Conservation (phyloP, 352 stramenopile species). For the Pythium folliculosum region DNA sequence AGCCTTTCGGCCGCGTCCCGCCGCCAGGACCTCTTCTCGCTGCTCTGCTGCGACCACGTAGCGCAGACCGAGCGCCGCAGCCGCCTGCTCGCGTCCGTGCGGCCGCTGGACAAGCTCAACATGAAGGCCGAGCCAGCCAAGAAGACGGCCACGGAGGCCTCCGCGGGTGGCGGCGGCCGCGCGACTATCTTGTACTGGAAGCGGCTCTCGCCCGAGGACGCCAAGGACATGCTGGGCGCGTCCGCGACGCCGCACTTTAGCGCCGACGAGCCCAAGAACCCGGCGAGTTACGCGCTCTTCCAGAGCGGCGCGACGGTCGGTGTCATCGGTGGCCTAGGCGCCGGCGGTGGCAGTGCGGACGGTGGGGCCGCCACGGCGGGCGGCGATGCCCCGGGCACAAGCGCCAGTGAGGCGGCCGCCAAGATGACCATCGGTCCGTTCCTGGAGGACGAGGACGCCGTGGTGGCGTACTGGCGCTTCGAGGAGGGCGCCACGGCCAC, state of each 20-base stretch:
- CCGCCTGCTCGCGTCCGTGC: conserved; percentile 54
- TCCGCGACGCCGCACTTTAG: conserved; percentile 48
- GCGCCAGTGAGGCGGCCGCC: conserved; percentile 7
- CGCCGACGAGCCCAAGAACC: conserved; percentile 53
- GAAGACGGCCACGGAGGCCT: neutral
- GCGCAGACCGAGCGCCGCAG: conserved; percentile 64
- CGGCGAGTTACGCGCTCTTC: conserved; percentile 58
- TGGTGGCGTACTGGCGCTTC: conserved; percentile 87
- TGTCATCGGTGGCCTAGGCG: neutral
- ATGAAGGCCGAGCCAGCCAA: conserved; percentile 11
- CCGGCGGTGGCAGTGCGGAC: neutral
- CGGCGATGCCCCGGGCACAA: neutral
- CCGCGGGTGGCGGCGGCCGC: conserved; percentile 11
- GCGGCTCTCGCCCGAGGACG: conserved; percentile 63
- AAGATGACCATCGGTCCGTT: conserved; percentile 84
- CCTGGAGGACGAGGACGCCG: conserved; percentile 80
- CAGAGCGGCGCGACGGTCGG: neutral
- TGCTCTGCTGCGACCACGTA: conserved; percentile 69
- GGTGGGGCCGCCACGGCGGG: neutral
- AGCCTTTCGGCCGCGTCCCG: conserved; percentile 24
- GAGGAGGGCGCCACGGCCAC: conserved; percentile 59
- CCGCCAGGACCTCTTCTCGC: conserved; percentile 54
- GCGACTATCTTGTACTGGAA: conserved; percentile 65
- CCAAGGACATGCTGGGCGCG: conserved; percentile 59
- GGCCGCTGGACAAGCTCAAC: conserved; percentile 51